Percentiles rank a stretch among this genome's conserved stretches.
Evolutionary conservation across 805 yeast species (phyloP).

Genomic region (Wickerhamiella galacta): DNA sequence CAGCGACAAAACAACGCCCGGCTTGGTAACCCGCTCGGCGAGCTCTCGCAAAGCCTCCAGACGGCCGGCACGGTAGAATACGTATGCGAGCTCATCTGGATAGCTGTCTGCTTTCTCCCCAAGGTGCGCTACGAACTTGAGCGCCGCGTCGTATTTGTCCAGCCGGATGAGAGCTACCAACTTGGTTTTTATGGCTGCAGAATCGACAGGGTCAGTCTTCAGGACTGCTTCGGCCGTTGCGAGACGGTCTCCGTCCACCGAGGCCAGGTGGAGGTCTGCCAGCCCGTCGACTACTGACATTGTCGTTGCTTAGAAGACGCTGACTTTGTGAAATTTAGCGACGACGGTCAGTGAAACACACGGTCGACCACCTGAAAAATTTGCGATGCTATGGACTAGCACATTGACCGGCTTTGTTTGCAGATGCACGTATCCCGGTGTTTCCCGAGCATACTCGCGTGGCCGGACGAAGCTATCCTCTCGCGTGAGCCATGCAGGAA

Average conservation of each 20-base stretch:
- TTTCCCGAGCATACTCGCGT: no score
- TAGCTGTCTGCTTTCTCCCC: slow-evolving; percentile 1
- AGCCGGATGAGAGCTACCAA: slow-evolving; percentile 42
- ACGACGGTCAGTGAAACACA: neutral
- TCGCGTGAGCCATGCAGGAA: no score
- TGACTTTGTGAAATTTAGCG: neutral
- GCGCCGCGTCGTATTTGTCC: slow-evolving; percentile 38
- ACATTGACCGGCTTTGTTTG: no score
- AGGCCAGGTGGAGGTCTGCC: neutral
- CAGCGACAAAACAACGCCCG: slow-evolving; percentile 32
- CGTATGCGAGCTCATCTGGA: slow-evolving; percentile 36
- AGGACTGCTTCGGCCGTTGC: slow-evolving; percentile 20
- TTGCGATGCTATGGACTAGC: no score
- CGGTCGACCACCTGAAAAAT: no score
- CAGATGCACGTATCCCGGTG: no score
- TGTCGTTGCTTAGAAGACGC: neutral
- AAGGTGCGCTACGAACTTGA: slow-evolving; percentile 25
- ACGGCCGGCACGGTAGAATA: slow-evolving; percentile 40
- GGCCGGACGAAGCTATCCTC: no score
- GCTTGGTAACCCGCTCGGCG: slow-evolving; percentile 5
- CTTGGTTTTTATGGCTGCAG: slow-evolving; percentile 25
- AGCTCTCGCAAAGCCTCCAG: slow-evolving; percentile 19
- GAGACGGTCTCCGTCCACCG: slow-evolving; percentile 6
- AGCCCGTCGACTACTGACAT: slow-evolving; percentile 1
- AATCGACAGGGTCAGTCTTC: slow-evolving; percentile 17